These are phyloP conservation scores for Panellus pusillus DNA, from an alignment of 768 basidiomycete genomes.

Conservation along the genomic window DNA sequence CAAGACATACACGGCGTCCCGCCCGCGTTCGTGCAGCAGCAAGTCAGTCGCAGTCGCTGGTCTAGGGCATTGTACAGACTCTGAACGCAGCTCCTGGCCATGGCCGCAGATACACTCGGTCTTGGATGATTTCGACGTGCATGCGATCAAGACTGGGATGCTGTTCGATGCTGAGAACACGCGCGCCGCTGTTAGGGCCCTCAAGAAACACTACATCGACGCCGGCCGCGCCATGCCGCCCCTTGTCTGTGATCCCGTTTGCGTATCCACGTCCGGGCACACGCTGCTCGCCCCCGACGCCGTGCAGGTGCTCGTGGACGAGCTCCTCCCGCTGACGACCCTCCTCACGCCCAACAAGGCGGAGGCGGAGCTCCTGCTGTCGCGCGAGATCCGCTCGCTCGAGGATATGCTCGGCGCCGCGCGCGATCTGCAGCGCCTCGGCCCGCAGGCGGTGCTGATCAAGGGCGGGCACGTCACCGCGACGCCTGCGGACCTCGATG, in stretches of 20 bases:
- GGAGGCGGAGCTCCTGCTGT: constrained; percentile 74
- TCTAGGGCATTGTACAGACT: constrained; percentile 1
- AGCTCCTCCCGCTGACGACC: constrained; percentile 70
- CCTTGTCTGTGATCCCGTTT: constrained; percentile 87
- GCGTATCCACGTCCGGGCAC: constrained; percentile 88
- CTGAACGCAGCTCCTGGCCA: neutral
- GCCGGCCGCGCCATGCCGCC: constrained; percentile 38
- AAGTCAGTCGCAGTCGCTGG: constrained; percentile 47
- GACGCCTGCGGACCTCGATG: constrained; percentile 44
- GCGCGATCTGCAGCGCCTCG: constrained; percentile 44
- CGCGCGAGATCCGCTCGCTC: constrained; percentile 45
- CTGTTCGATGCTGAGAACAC: constrained; percentile 62
- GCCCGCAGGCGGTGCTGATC: constrained; percentile 62
- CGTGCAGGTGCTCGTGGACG: constrained; percentile 51
- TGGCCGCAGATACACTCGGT: constrained; percentile 63
- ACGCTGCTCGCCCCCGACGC: constrained; percentile 70
- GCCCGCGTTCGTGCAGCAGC: constrained; percentile 69
- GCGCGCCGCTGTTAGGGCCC: constrained; percentile 47
- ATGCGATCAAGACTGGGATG: constrained; percentile 91
- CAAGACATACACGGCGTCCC: constrained; percentile 70
- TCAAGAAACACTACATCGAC: constrained; percentile 48
- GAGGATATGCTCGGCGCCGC: constrained; percentile 64
- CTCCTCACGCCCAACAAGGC: constrained; percentile 85
- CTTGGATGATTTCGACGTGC: constrained; percentile 66
- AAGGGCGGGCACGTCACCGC: constrained; percentile 81